phyloP scores from a whole-genome alignment of 495 filamentous ascomycete genomes.

The Daldinia caldariorum region DNA sequence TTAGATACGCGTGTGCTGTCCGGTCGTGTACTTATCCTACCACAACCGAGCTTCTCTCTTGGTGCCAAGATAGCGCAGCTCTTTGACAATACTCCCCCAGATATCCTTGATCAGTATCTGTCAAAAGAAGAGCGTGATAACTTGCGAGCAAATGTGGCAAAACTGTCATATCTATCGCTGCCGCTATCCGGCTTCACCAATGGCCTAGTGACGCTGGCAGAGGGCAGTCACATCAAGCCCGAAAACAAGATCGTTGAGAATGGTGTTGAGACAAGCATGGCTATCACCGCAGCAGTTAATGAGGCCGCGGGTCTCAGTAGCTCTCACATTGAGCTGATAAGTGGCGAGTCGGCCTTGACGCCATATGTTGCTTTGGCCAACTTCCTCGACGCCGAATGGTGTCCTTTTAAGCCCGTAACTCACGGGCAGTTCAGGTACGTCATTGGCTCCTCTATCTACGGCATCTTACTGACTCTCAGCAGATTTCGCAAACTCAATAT shows the following conservation, averaged over 20 bases:
- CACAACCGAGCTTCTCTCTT: conserved; percentile 57
- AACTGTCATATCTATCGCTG: conserved; percentile 51
- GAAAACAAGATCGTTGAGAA: conserved; percentile 38
- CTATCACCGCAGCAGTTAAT: conserved; percentile 7
- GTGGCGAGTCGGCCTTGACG: conserved; percentile 34
- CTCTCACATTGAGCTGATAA: background rate
- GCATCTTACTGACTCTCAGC: background rate
- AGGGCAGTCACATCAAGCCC: conserved; percentile 57
- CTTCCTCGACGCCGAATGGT: conserved; percentile 4
- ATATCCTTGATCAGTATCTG: conserved; percentile 33
- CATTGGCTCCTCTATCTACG: background rate
- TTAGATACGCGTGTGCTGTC: conserved; percentile 47
- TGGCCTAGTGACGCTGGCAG: conserved; percentile 53
- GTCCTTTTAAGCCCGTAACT: conserved; percentile 53
- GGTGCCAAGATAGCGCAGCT: conserved; percentile 48
- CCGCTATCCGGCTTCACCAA: conserved; percentile 57
- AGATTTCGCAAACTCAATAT: conserved; percentile 60
- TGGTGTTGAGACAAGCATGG: background rate
- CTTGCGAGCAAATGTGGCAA: conserved; percentile 11
- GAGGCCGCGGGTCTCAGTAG: background rate
- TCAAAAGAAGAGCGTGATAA: conserved; percentile 8
- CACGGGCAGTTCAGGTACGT: conserved; percentile 55
- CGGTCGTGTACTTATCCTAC: conserved; percentile 57
- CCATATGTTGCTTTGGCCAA: conserved; percentile 25
- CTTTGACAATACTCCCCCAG: conserved; percentile 42